Evolutionary conservation across 164 flowering plant species (phyloP), one percentile per base, ranked within the genome.

Genomic region (Tetracentron sinense): DNA sequence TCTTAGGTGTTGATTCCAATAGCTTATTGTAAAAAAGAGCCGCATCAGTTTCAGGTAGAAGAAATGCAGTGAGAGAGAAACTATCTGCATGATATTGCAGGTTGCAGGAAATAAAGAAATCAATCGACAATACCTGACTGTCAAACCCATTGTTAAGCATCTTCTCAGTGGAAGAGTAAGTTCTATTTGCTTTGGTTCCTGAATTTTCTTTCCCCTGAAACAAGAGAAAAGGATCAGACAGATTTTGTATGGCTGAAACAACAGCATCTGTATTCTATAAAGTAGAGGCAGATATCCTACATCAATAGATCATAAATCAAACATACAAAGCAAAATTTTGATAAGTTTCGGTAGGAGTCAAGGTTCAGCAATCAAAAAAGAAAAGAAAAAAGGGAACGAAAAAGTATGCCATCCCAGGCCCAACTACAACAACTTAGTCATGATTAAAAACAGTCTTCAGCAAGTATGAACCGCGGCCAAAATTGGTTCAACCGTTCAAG

Each of bases 91-190:
- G 8, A 21, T 25, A 17, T 23, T 49, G 53, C 44, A 53, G 30
- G 31, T 33, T 7, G 38, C 6, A 8, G 38, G 61, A 33, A 12
- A 55, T 20, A 38, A 59, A 52, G 0, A 44, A n/a, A 72, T 58
- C 23, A 54, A 64, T 15, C 33, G 27, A 31, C 6, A 64, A 51
- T 74, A 88, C 98, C 93, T 85, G 96, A 56, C 79, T 85, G 51
- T 87, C 85, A 79, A 90, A 90, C 14, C 75, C 74, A 73, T 85
- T 90, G 74, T 80, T 74, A n/a, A 86, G 86, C 53, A 86, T 75
- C 74, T 86, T 85, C 73, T 82, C 78, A 58, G 83, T 74, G 15
- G 90, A 81, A 65, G 68, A 61, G 55, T 59, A 44, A 11, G 70
- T 57, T 35, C 27, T 64, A 60, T 67, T 64, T 68, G 79, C 64